Base-by-base conservation (phyloP, 495 filamentous ascomycete species). In the Symbiotaphrina buchneri region DNA sequence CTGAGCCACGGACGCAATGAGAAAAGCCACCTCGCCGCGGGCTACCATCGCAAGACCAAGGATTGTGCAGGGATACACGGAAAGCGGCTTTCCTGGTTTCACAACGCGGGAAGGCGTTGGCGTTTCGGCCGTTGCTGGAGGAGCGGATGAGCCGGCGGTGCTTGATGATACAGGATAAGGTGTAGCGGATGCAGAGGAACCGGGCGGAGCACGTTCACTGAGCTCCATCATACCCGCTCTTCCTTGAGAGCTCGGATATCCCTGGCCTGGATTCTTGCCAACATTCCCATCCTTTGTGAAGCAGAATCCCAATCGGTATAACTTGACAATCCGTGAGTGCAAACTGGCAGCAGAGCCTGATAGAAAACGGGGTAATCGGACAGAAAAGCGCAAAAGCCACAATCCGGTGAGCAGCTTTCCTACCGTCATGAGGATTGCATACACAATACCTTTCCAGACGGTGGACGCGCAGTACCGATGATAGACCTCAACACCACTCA, bases 21-120 rank as follows among this genome's bases (percentile, higher is more conserved):
- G 49, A 33, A 80, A 78, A 0, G 76, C 77, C 17, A 85, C 74
- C 43, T 91, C 78, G 2, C 78, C 79, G 21, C 76, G 61, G 0
- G 79, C 66, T 0, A 74, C 63, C 76, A 84, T 84, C 0, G 74
- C 63, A 21, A 54, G 42, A 0, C 59, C 57, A 10, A 79, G 39
- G 5, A 79, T 66, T 0, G 58, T 47, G 2, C 68, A 46, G 5
- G 71, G 68, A 29, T 74, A 69, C 8, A 25, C 8, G 22, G 8
- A 25, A 13, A 25, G 22, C 7, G 7, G 22, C 13, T 25, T 7
- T 25, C 8, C 7, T 25, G 22, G 22, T 25, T 8, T 7, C 22
- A 25, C 13, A 13, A 13, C 13, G 22, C 8, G 22, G 22, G 7
- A 7, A 8, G 22, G 7, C 7, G 22, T 25, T 25, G 22, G 8